Base-by-base conservation (phyloP, 306 rosid genomes). In the Cyamopsis tetragonoloba region DNA sequence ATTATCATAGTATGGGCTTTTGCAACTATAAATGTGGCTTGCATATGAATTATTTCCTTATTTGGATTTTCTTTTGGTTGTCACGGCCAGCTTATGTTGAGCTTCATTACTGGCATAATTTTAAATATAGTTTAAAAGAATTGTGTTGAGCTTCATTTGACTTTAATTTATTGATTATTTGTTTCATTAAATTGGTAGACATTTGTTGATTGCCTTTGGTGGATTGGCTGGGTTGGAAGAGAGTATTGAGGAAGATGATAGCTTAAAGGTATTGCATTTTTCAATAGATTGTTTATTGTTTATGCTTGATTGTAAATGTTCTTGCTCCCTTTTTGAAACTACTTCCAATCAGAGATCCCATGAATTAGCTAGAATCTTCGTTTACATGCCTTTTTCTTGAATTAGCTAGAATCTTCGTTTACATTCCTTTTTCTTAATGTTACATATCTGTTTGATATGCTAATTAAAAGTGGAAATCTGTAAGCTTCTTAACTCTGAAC, bases 151-250 rank as follows among this genome's bases (percentile, higher is more conserved):
- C 44, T 47, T 50, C 10, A 13, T 54, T 42, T 35, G 15, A 57
- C 71, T 42, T n/a, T 38, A 41, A 70, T 62, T 65, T 31, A 68
- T 66, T 10, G 48, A 67, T 30, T 53, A 50, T 11, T 82, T 74
- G 70, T 67, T 65, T 51, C 42, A 6, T 38, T 66, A 20, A 50
- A 61, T 79, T 77, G 50, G 50, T 71, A 93, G 98, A 83, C 98
- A 93, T 77, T 81, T 93, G 1, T 74, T 89, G 70, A 93, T 93
- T 80, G 86, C 98, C 68, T 93, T 93, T 73, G 97, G 98, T 72
- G 98, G 98, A 74, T 87, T 90, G 80, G 97, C 98, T 74, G 98
- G 98, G 56, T 85, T 93, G 82, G 98, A 93, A 82, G 97, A 93
- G 86, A 72, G 96, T 78, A 73, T 88, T 13, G 99, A 93, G 79